phyloP scores from a whole-genome alignment of 371 early-diverging fungal genomes.

The Syncephalastrum sp. region DNA sequence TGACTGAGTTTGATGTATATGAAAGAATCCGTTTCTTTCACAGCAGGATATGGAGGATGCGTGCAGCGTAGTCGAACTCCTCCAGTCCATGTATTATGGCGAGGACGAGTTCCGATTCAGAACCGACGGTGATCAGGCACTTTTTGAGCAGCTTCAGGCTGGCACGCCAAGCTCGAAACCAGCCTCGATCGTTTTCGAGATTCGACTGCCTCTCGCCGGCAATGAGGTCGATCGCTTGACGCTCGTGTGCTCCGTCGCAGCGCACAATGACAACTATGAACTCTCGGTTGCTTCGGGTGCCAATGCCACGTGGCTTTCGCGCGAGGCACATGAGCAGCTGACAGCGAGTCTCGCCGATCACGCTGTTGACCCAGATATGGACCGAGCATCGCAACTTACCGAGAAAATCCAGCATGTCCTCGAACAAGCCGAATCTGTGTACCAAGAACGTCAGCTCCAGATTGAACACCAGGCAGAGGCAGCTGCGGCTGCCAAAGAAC shows the following conservation, averaged over 20 bases:
- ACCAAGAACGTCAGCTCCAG: not conserved
- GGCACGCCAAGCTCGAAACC: not conserved
- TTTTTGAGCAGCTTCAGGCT: conserved; percentile 3
- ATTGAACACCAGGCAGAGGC: conserved; percentile 5
- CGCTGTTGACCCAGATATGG: conserved; percentile 9
- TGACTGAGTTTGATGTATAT: too few species aligned
- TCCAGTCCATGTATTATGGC: conserved; percentile 19
- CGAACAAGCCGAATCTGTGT: conserved; percentile 17
- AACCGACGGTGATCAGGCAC: conserved; percentile 2
- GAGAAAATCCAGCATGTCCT: conserved; percentile 31
- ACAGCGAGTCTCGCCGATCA: conserved; percentile 9
- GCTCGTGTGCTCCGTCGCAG: not conserved
- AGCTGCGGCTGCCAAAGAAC: conserved; percentile 4
- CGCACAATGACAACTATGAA: conserved; percentile 50
- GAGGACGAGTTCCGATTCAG: conserved; percentile 14
- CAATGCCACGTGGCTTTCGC: conserved; percentile 28
- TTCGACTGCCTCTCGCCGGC: conserved; percentile 2
- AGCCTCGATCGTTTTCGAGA: conserved; percentile 7
- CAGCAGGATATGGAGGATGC: conserved; percentile 6
- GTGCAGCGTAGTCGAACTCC: conserved; percentile 6
- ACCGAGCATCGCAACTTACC: conserved; percentile 25
- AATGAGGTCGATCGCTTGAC: not conserved
- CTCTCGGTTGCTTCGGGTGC: conserved; percentile 21
- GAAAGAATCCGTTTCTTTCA: too few species aligned
- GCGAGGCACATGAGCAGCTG: conserved; percentile 26